phyloP scores from a whole-genome alignment of 768 basidiomycete genomes.

The Exidia glandulosa region DNA sequence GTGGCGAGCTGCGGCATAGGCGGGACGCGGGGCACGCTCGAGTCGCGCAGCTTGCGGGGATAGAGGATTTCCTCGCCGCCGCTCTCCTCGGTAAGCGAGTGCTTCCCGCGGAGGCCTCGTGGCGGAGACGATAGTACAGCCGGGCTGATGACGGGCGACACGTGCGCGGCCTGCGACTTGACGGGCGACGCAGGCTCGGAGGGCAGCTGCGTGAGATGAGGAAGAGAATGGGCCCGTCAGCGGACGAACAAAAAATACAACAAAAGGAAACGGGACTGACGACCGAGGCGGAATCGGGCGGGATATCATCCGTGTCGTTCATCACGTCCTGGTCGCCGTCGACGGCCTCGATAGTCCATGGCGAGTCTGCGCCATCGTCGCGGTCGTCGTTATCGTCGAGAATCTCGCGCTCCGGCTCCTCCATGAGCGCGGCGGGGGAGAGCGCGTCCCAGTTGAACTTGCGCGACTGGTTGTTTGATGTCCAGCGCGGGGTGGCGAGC shows the following conservation, averaged over 20 bases:
- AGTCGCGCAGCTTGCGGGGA: constrained; percentile 43
- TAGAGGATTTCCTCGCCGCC: constrained; percentile 87
- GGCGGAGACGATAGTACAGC: not conserved
- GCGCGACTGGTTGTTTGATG: constrained; percentile 32
- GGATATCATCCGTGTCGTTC: constrained; percentile 54
- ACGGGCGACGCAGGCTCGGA: not conserved
- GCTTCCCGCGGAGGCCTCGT: constrained; percentile 17
- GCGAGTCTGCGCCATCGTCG: constrained; percentile 58
- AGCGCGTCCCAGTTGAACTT: constrained; percentile 2
- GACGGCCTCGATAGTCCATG: constrained; percentile 81
- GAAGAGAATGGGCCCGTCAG: constrained; percentile 5
- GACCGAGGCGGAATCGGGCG: not conserved
- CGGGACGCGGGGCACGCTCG: constrained; percentile 14
- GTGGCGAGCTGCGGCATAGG: constrained; percentile 10
- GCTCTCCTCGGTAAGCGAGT: constrained; percentile 71
- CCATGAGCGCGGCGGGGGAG: not conserved
- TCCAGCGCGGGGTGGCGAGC: constrained; percentile 92
- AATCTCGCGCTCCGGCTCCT: constrained; percentile 13
- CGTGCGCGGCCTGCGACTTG: constrained; percentile 19
- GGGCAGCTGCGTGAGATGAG: not conserved
- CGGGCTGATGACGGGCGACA: constrained; percentile 33
- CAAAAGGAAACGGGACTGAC: constrained; percentile 11
- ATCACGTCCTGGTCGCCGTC: constrained; percentile 59
- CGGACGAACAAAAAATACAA: constrained; percentile 4
- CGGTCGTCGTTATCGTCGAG: constrained; percentile 24